Conservation (phyloP, 106 monocot species). For the Iris macrosiphon region DNA sequence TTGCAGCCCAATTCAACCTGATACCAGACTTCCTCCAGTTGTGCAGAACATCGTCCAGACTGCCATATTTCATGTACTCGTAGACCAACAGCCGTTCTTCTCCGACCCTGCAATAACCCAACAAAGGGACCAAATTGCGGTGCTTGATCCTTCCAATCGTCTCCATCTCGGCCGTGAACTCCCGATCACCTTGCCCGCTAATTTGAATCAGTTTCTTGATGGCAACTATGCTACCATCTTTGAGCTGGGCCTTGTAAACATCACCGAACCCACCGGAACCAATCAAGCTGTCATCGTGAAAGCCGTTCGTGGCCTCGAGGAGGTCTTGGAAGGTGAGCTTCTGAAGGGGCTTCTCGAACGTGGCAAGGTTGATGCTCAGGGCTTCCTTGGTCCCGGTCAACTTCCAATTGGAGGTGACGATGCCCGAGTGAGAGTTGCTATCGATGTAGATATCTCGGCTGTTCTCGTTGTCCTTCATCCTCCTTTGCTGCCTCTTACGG, state of each 20-base stretch:
- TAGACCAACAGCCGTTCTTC: slow-evolving; percentile 82
- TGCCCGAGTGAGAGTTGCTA: slow-evolving; percentile 49
- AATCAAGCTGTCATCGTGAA: slow-evolving; percentile 62
- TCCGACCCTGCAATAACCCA: slow-evolving; percentile 79
- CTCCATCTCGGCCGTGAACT: slow-evolving; percentile 93
- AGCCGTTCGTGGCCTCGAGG: slow-evolving; percentile 88
- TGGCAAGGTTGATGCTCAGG: slow-evolving; percentile 63
- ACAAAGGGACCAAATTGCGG: slow-evolving; percentile 71
- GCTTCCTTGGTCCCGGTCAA: slow-evolving; percentile 64
- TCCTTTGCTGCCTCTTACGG: slow-evolving; percentile 34
- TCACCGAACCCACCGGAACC: slow-evolving; percentile 95
- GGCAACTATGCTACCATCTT: slow-evolving; percentile 69
- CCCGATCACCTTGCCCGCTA: slow-evolving; percentile 79
- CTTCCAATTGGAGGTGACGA: slow-evolving; percentile 56
- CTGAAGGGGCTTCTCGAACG: slow-evolving; percentile 70
- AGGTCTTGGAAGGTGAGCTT: slow-evolving; percentile 84
- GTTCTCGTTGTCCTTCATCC: slow-evolving; percentile 26
- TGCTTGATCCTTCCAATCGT: slow-evolving; percentile 92
- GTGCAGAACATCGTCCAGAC: slow-evolving; percentile 73
- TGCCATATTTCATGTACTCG: slow-evolving; percentile 86
- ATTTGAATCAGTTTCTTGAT: slow-evolving; percentile 79
- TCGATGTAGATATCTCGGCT: slow-evolving; percentile 43
- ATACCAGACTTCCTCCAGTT: slow-evolving; percentile 31
- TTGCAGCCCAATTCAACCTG: slow-evolving; percentile 48
- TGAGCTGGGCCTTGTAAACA: slow-evolving; percentile 79